These are phyloP conservation scores for Phaffia rhodozyma DNA, from an alignment of 1,284 basidiomycete genomes.

Conservation along the genomic window DNA sequence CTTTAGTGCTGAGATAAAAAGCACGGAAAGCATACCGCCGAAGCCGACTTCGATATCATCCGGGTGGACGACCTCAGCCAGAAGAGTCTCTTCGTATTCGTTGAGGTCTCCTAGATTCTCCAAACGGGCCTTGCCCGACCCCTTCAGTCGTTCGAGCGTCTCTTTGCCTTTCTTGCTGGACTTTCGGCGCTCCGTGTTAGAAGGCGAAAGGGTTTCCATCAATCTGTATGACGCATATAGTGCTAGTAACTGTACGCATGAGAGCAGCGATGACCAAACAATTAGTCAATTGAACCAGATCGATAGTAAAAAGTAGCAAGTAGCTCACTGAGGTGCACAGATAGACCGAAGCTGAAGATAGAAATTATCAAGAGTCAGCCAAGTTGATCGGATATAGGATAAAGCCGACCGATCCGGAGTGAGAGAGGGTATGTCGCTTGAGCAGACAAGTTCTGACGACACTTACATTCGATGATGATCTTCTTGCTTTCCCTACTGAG, in stretches of 20 bases:
- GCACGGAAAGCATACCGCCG: conserved; percentile 41
- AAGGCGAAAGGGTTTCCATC: not conserved
- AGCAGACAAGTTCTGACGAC: not conserved
- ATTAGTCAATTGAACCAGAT: not conserved
- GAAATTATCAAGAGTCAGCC: no score
- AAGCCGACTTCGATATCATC: conserved; percentile 68
- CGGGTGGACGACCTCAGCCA: conserved; percentile 71
- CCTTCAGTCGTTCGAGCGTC: conserved; percentile 56
- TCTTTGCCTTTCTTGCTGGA: conserved; percentile 47
- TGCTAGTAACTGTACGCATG: not conserved
- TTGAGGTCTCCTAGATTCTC: conserved; percentile 50
- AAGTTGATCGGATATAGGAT: not conserved
- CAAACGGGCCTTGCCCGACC: conserved; percentile 32
- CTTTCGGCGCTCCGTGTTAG: conserved; percentile 2
- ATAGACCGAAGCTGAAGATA: conserved; percentile 2
- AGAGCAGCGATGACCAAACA: not conserved
- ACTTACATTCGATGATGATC: conserved; percentile 7
- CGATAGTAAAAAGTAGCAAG: not conserved
- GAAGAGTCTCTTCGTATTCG: conserved; percentile 72
- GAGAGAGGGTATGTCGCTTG: no score
- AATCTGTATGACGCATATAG: conserved; percentile 13
- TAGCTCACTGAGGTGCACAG: not conserved
- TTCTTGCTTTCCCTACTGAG: conserved; percentile 3
- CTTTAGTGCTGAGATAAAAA: not conserved
- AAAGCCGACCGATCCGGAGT: not conserved